Evolutionary conservation across 495 filamentous ascomycete genomes (phyloP).

Genomic region (Pseudoneurospora amorphoporcata): DNA sequence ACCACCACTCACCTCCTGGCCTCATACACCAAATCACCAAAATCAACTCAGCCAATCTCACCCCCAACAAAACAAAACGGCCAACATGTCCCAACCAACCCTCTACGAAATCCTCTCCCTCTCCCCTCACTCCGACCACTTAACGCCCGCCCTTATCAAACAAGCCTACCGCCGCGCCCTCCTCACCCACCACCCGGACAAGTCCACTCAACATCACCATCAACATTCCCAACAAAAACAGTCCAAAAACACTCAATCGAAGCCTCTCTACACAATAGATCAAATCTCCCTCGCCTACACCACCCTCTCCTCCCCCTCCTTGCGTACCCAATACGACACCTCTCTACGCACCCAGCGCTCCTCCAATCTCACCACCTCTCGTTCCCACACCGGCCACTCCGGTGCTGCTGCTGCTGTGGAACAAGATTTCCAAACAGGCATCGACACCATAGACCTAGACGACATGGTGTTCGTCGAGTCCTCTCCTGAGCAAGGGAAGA

Average conservation of each 20-base stretch:
- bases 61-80: not conserved
- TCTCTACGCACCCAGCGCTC: constrained; percentile 20
- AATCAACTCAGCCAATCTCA: not conserved
- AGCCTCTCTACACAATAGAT: constrained; percentile 47
- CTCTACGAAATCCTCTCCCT: constrained; percentile 38
- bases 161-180: constrained; percentile 70
- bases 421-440: constrained; percentile 49
- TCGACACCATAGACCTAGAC: constrained; percentile 78
- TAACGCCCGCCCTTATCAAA: constrained; percentile 41
- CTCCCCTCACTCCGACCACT: constrained; percentile 13
- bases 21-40: not conserved
- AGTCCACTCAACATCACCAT: constrained; percentile 25
- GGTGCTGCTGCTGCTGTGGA: too few relatives aligned
- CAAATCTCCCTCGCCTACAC: constrained; percentile 70
- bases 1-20: not conserved
- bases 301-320: constrained; percentile 48
- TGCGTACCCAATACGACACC: constrained; percentile 58
- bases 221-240: constrained; percentile 1
- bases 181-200: constrained; percentile 75
- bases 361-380: constrained; percentile 10
- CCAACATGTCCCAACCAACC: constrained; percentile 14
- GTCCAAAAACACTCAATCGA: not conserved
- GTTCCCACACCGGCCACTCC: not conserved
- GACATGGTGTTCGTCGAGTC: constrained; percentile 51
- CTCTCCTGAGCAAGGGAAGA: too few relatives aligned